Conservation (phyloP, 2,329 filamentous ascomycete species). For the Trichophyton mentagrophytes region DNA sequence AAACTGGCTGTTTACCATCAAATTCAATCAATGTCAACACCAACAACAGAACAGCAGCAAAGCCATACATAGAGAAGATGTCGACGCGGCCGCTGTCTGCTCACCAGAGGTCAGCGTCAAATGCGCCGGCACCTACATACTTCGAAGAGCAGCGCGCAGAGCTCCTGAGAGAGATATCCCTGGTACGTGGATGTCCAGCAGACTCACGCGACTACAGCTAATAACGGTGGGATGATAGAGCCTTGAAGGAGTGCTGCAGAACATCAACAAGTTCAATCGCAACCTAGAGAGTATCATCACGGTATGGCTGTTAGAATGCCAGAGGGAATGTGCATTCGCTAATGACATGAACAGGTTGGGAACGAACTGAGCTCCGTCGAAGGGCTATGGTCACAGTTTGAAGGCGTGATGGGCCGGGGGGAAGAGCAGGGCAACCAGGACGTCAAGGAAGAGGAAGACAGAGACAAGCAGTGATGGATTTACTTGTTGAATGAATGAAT, state of each 20-base stretch:
- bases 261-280: slow-evolving; percentile 90
- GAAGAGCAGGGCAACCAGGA: slow-evolving; percentile 1
- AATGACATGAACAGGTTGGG: slow-evolving; percentile 45
- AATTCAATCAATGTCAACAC: no score
- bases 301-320: slow-evolving; percentile 35
- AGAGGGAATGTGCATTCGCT: background rate
- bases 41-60: background rate
- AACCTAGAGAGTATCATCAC: slow-evolving; percentile 83
- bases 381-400: slow-evolving; percentile 92
- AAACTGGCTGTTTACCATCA: no score
- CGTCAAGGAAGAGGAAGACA: background rate
- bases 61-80: background rate
- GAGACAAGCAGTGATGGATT: slow-evolving; percentile 14
- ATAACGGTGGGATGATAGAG: slow-evolving; percentile 30
- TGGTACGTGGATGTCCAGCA: slow-evolving; percentile 21
- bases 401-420: slow-evolving; percentile 81
- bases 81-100: background rate
- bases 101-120: slow-evolving; percentile 7
- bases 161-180: slow-evolving; percentile 32
- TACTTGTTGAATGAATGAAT: background rate
- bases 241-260: slow-evolving; percentile 82
- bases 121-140: slow-evolving; percentile 3
- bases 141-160: slow-evolving; percentile 34
- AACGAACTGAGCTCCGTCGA: slow-evolving; percentile 98
- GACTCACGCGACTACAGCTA: background rate